Evolutionary conservation across 1,284 basidiomycete species (phyloP).

Genomic region (Pisolithus thermaeus): DNA sequence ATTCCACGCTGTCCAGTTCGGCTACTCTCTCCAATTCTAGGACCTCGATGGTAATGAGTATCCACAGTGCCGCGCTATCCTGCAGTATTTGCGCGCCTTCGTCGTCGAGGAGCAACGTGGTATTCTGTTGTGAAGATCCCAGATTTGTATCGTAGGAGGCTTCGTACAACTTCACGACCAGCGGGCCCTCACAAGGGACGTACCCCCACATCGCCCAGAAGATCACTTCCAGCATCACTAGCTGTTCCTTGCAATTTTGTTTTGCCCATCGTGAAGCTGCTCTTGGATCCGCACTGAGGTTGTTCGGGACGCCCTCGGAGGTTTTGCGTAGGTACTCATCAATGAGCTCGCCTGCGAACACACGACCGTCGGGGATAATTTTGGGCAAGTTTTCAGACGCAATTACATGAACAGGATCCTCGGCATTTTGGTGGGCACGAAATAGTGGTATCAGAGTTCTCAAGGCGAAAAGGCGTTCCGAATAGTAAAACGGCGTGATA

Average conservation of each 20-base stretch:
- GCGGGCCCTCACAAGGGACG: constrained; percentile 54
- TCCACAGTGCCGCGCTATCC: constrained; percentile 70
- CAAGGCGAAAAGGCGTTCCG: constrained; percentile 66
- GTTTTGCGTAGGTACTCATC: constrained; percentile 54
- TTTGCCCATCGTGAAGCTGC: constrained; percentile 71
- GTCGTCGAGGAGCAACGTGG: constrained; percentile 65
- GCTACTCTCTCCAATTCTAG: constrained; percentile 75
- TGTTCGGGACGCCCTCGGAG: constrained; percentile 46
- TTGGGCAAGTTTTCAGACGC: constrained; percentile 51
- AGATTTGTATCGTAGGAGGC: constrained; percentile 62
- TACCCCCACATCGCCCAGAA: constrained; percentile 86
- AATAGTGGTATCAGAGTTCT: constrained; percentile 61
- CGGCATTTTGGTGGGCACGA: constrained; percentile 52
- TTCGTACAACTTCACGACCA: constrained; percentile 60
- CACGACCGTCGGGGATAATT: constrained; percentile 55
- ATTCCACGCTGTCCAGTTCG: constrained; percentile 46
- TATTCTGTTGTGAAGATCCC: constrained; percentile 62
- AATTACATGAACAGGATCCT: constrained; percentile 49
- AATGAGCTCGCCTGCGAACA: constrained; percentile 55
- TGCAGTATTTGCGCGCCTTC: constrained; percentile 62
- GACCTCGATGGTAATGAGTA: constrained; percentile 73
- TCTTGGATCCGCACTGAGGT: constrained; percentile 48
- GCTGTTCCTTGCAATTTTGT: constrained; percentile 73
- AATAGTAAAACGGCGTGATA: constrained; percentile 76
- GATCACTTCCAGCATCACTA: constrained; percentile 74